These are phyloP conservation scores for Platanthera guangdongensis DNA, from an alignment of 106 monocot species.

Conservation along the genomic window DNA sequence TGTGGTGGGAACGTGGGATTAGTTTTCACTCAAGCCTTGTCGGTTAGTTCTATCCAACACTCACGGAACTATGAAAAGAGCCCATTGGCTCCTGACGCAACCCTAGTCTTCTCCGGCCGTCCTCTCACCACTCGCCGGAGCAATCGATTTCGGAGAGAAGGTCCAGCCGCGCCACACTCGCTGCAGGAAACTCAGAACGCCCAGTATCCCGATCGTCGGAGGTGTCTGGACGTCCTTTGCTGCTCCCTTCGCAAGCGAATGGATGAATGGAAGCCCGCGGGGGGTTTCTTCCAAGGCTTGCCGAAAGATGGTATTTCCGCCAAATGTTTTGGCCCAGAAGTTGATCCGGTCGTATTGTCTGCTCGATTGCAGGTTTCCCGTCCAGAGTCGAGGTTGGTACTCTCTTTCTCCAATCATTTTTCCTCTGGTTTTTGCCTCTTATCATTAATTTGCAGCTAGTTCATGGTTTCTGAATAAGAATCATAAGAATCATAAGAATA, in stretches of 20 bases:
- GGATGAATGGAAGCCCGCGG: slow-evolving; percentile 9
- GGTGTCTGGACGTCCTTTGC: neutral
- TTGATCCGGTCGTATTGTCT: neutral
- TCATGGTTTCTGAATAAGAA: neutral
- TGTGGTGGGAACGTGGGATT: neutral
- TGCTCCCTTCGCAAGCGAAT: neutral
- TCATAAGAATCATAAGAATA: too few relatives aligned
- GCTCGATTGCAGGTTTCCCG: neutral
- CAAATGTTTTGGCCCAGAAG: neutral
- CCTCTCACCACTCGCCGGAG: neutral
- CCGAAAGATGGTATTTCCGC: neutral
- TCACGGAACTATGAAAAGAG: neutral
- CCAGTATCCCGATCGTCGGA: neutral
- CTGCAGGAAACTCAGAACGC: neutral
- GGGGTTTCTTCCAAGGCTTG: slow-evolving; percentile 3
- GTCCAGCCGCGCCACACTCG: neutral
- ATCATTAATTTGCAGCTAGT: neutral
- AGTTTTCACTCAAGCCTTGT: neutral
- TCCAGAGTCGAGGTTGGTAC: slow-evolving; percentile 7
- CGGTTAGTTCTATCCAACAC: neutral
- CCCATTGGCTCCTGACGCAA: neutral
- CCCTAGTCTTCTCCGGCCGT: neutral
- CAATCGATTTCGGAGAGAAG: neutral
- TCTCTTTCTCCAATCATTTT: neutral
- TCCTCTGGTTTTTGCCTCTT: neutral